Evolutionary conservation across 352 stramenopile genomes (phyloP).

Genomic region (Globisporangium viniferum): DNA sequence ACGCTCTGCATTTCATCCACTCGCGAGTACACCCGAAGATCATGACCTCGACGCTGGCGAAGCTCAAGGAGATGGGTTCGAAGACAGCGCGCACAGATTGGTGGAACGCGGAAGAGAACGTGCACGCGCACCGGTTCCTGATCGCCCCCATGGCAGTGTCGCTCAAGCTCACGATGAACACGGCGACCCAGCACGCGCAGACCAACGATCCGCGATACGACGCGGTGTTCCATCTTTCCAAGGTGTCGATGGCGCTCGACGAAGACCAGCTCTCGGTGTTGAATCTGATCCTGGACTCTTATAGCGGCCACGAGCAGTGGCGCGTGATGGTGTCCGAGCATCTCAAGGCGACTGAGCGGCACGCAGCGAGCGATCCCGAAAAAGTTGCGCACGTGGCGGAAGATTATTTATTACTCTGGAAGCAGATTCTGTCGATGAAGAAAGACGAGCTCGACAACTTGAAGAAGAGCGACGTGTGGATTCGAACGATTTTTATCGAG

Average conservation of each 20-base stretch:
- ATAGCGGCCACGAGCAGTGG: slow-evolving; percentile 71
- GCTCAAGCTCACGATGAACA: slow-evolving; percentile 90
- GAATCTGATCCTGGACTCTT: slow-evolving; percentile 73
- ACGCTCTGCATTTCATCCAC: slow-evolving; percentile 85
- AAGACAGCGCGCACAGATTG: slow-evolving; percentile 56
- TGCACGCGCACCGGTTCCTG: slow-evolving; percentile 79
- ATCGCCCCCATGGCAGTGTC: slow-evolving; percentile 76
- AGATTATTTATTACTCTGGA: slow-evolving; percentile 75
- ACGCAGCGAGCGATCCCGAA: slow-evolving; percentile 40
- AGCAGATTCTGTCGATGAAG: slow-evolving; percentile 60
- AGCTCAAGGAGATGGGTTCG: slow-evolving; percentile 83
- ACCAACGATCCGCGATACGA: slow-evolving; percentile 77
- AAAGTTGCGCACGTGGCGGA: slow-evolving; percentile 41
- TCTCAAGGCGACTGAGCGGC: slow-evolving; percentile 53
- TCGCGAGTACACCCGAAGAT: slow-evolving; percentile 76
- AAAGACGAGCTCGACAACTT: slow-evolving; percentile 54
- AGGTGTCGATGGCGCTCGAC: slow-evolving; percentile 68
- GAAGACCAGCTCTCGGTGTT: slow-evolving; percentile 84
- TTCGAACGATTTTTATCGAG: slow-evolving; percentile 52
- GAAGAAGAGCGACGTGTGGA: slow-evolving; percentile 64
- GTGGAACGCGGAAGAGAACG: slow-evolving; percentile 72
- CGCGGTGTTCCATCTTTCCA: slow-evolving; percentile 76
- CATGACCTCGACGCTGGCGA: slow-evolving; percentile 65
- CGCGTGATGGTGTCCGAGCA: slow-evolving; percentile 66
- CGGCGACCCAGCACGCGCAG: slow-evolving; percentile 59